A percentile compares a stretch with the other conserved stretches of the same genome.
Conservation (phyloP, 2,329 filamentous ascomycete species). For the Ascochyta fabae region DNA sequence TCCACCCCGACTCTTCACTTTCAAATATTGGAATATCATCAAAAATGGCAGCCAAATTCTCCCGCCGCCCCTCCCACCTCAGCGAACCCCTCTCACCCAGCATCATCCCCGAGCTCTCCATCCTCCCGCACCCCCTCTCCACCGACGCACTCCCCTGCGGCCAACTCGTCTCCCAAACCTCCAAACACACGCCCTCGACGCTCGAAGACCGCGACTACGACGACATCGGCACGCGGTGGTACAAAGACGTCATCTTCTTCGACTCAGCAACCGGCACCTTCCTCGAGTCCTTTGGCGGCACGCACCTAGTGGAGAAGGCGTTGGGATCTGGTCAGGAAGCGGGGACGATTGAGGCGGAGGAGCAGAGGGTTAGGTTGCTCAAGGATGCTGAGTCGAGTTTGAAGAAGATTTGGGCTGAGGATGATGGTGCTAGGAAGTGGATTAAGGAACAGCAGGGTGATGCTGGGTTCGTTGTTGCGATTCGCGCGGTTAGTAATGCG, state of each 20-base stretch:
- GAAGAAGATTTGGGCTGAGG: conserved; percentile 32
- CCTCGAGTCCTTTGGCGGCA: conserved; percentile 39
- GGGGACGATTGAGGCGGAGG: conserved; percentile 45
- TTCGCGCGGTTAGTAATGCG: conserved; percentile 41
- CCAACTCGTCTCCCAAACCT: conserved; percentile 40
- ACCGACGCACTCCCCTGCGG: conserved; percentile 37
- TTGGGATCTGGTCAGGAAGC: conserved; percentile 35
- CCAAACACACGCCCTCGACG: conserved; percentile 35
- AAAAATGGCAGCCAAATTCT: conserved; percentile 37
- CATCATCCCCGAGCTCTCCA: conserved; percentile 40
- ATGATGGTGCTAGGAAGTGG: conserved; percentile 35
- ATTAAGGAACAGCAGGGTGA: conserved; percentile 34
- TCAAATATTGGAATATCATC: conserved; percentile 8
- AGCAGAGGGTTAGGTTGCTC: conserved; percentile 40
- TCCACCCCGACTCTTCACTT: conserved; percentile 7
- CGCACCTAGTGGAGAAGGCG: conserved; percentile 39
- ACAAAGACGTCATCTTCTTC: conserved; percentile 47
- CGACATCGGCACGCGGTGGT: conserved; percentile 44
- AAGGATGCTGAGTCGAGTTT: conserved; percentile 39
- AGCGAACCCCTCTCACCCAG: conserved; percentile 40
- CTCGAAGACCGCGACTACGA: conserved; percentile 46
- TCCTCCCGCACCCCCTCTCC: conserved; percentile 42
- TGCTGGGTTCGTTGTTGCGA: conserved; percentile 42
- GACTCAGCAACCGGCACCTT: conserved; percentile 32
- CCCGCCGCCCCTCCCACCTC: conserved; percentile 35